A percentile compares a stretch with the other conserved stretches of the same genome.
phyloP scores from a whole-genome alignment of 2,329 filamentous ascomycete genomes.

The Fusarium virguliforme region DNA sequence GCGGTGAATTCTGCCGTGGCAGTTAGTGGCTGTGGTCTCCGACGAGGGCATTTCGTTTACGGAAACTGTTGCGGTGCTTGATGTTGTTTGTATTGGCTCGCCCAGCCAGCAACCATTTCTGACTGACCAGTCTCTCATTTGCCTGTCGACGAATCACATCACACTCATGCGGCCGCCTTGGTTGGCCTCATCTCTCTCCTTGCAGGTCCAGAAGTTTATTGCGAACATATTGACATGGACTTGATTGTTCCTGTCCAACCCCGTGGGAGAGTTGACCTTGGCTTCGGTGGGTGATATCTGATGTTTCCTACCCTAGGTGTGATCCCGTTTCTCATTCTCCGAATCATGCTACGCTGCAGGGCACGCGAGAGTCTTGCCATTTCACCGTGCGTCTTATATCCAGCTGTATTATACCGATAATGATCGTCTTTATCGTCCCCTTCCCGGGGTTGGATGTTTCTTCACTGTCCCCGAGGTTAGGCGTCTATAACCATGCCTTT shows the following conservation, averaged over 20 bases:
- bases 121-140: slow-evolving; percentile 29
- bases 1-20: slow-evolving; percentile 17
- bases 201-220: slow-evolving; percentile 4
- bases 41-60: neutral
- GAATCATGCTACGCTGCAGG: slow-evolving; percentile 9
- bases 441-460: slow-evolving; percentile 5
- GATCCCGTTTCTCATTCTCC: slow-evolving; percentile 4
- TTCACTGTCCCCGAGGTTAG: neutral
- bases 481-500: neutral
- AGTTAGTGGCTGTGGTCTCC: slow-evolving; percentile 6
- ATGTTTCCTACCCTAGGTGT: slow-evolving; percentile 9
- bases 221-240: neutral
- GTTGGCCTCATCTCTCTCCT: slow-evolving; percentile 16
- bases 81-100: slow-evolving; percentile 27
- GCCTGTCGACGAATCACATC: slow-evolving; percentile 35
- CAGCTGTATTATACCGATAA: slow-evolving; percentile 13
- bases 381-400: slow-evolving; percentile 12
- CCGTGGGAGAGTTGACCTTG: neutral
- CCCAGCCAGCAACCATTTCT: slow-evolving; percentile 11
- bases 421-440: slow-evolving; percentile 3
- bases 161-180: slow-evolving; percentile 6
- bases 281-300: neutral
- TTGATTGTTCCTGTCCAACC: neutral
- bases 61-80: slow-evolving; percentile 13
- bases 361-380: slow-evolving; percentile 1